A percentile compares a stretch with the other conserved stretches of the same genome.
Evolutionary conservation across 768 basidiomycete species (phyloP).

Genomic region (Amanita exitialis): DNA sequence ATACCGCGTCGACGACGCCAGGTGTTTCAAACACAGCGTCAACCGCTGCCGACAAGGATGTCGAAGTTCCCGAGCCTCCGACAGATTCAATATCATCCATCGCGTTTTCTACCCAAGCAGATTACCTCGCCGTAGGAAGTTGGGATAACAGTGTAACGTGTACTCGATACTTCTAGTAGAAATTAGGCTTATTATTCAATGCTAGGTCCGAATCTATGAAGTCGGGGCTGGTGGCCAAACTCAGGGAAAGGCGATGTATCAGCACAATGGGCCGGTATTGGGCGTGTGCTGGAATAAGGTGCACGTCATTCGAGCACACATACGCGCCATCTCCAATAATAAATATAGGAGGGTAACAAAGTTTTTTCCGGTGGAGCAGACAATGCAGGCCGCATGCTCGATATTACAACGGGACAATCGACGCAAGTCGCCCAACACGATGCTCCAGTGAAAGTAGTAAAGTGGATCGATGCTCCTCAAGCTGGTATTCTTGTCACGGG

Average conservation of each 20-base stretch:
- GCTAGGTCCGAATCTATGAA: slow-evolving; percentile 89
- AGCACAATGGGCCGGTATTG: slow-evolving; percentile 84
- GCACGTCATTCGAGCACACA: slow-evolving; percentile 13
- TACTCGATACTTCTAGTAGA: not conserved
- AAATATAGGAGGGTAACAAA: slow-evolving; percentile 73
- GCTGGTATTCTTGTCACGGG: slow-evolving; percentile 82
- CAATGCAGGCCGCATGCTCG: slow-evolving; percentile 91
- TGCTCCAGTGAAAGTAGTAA: slow-evolving; percentile 74
- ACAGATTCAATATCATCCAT: slow-evolving; percentile 81
- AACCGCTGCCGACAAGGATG: slow-evolving; percentile 54
- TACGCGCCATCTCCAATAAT: slow-evolving; percentile 6
- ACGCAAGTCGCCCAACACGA: slow-evolving; percentile 87
- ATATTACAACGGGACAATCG: slow-evolving; percentile 72
- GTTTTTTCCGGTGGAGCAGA: slow-evolving; percentile 90
- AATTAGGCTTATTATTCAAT: slow-evolving; percentile 7
- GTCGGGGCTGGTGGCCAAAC: slow-evolving; percentile 72
- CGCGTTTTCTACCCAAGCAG: slow-evolving; percentile 75
- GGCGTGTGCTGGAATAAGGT: slow-evolving; percentile 90
- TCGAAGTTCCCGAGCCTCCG: slow-evolving; percentile 75
- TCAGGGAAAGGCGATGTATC: slow-evolving; percentile 84
- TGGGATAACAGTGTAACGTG: slow-evolving; percentile 84
- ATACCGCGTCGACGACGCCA: slow-evolving; percentile 18
- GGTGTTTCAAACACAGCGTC: slow-evolving; percentile 23
- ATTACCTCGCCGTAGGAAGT: slow-evolving; percentile 85
- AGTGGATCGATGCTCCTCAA: slow-evolving; percentile 70